Conservation (phyloP, 306 rosid genomes). For the Heteromeles arbutifolia region DNA sequence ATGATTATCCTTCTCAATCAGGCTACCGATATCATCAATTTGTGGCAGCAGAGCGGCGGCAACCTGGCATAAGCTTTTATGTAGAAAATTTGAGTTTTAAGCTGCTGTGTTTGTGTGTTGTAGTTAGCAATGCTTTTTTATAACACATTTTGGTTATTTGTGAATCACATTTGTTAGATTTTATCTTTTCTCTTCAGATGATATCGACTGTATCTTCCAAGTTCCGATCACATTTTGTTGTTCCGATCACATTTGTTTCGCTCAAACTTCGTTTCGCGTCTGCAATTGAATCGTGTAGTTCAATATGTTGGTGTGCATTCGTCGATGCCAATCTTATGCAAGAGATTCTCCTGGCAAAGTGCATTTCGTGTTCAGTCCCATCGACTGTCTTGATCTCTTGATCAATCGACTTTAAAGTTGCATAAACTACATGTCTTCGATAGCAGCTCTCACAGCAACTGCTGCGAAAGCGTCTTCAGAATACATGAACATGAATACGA, state of each 20-base stretch:
- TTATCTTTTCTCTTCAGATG: not conserved
- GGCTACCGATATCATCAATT: constrained; percentile 90
- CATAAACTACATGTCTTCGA: constrained; percentile 1
- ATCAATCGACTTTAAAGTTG: not conserved
- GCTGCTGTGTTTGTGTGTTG: not conserved
- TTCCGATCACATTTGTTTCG: not conserved
- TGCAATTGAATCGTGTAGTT: constrained; percentile 10
- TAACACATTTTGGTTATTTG: not conserved
- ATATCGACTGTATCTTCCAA: not conserved
- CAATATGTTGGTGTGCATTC: constrained; percentile 1
- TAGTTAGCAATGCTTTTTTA: not conserved
- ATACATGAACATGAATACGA: not conserved
- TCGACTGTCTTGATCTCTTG: not conserved
- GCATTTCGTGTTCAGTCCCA: not conserved
- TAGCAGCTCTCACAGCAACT: constrained; percentile 13
- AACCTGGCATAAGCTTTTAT: constrained; percentile 44
- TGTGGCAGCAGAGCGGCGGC: constrained; percentile 99
- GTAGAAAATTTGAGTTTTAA: constrained; percentile 8
- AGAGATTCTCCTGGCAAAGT: not conserved
- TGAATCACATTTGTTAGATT: constrained; percentile 1
- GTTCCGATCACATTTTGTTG: not conserved
- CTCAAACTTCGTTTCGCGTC: not conserved
- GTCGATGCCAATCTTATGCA: not conserved
- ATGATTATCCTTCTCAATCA: constrained; percentile 98
- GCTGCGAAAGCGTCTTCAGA: not conserved